These are phyloP conservation scores for Aspergillus cejpii DNA, from an alignment of 2,329 filamentous ascomycete genomes.

Conservation along the genomic window DNA sequence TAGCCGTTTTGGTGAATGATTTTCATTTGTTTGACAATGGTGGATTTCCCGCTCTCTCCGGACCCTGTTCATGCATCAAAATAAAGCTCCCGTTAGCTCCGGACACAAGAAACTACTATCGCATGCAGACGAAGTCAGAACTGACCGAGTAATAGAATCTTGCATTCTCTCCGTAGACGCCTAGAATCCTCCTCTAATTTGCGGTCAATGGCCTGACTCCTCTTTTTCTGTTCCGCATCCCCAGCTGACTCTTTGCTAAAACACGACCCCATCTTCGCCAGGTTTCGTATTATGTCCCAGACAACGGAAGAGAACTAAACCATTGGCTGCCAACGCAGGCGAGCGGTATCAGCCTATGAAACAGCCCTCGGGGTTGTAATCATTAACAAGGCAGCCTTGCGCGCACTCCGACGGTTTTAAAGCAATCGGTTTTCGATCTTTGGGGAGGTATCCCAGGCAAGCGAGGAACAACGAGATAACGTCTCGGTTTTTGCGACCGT, in stretches of 20 bases:
- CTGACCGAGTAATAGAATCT: slow-evolving; percentile 85
- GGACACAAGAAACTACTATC: background rate
- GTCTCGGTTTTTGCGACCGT: slow-evolving; percentile 1
- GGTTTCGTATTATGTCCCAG: slow-evolving; percentile 14
- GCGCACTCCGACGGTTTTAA: background rate
- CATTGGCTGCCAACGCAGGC: slow-evolving; percentile 22
- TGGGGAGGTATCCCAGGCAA: slow-evolving; percentile 4
- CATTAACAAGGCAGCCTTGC: slow-evolving; percentile 1
- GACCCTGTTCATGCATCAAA: slow-evolving; percentile 58
- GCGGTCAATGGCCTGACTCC: slow-evolving; percentile 91
- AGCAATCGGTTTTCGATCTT: slow-evolving; percentile 1
- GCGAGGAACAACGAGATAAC: slow-evolving; percentile 2
- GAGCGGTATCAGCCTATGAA: slow-evolving; percentile 23
- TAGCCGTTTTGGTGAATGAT: slow-evolving; percentile 99
- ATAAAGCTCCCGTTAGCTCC: slow-evolving; percentile 9
- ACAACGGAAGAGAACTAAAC: slow-evolving; percentile 18
- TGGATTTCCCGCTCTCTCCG: slow-evolving; percentile 97
- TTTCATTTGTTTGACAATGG: slow-evolving; percentile 99
- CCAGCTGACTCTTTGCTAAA: slow-evolving; percentile 76
- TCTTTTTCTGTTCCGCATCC: slow-evolving; percentile 88
- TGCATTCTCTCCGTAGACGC: slow-evolving; percentile 92
- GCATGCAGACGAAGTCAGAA: slow-evolving; percentile 3
- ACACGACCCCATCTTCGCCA: slow-evolving; percentile 72
- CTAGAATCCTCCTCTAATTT: slow-evolving; percentile 90
- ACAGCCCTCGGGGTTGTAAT: slow-evolving; percentile 9